Conservation (phyloP, 331 rosid genomes). For the Phaseolus coccineus region DNA sequence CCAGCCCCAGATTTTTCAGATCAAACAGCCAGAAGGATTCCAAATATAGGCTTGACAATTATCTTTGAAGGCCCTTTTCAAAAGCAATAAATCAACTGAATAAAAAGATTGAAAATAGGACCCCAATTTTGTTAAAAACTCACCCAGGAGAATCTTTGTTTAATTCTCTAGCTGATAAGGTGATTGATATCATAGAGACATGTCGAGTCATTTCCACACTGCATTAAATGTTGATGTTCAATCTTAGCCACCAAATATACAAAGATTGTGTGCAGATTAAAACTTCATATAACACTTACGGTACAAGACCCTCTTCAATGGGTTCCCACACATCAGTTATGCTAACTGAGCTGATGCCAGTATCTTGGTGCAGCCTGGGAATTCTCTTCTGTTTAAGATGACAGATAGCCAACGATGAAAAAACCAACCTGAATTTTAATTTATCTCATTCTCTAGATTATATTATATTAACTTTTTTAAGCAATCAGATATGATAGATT, state of each 20-base stretch:
- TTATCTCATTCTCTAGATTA: not conserved
- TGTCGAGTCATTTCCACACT: conserved; percentile 99
- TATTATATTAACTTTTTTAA: not conserved
- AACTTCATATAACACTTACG: conserved; percentile 66
- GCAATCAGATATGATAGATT: conserved; percentile 2
- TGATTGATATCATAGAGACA: conserved; percentile 94
- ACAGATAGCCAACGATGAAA: conserved; percentile 18
- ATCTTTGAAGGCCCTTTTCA: not conserved
- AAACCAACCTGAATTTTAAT: conserved; percentile 7
- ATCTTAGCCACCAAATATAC: conserved; percentile 6
- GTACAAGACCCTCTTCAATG: conserved; percentile 96
- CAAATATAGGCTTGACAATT: not conserved
- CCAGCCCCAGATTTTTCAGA: conserved; percentile 20
- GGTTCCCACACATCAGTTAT: conserved; percentile 98
- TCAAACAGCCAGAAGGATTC: conserved; percentile 30
- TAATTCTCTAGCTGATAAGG: conserved; percentile 74
- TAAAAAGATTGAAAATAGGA: conserved; percentile 10
- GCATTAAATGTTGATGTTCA: conserved; percentile 51
- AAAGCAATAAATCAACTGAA: not conserved
- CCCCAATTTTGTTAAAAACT: conserved; percentile 33
- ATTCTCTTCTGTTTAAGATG: conserved; percentile 71
- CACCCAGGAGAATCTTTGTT: conserved; percentile 88
- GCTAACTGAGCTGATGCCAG: conserved; percentile 90
- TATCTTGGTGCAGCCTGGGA: conserved; percentile 80
- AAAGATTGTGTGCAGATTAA: conserved; percentile 10